phyloP scores from a whole-genome alignment of 257 asterid genomes.

The Forsythia viridissima region DNA sequence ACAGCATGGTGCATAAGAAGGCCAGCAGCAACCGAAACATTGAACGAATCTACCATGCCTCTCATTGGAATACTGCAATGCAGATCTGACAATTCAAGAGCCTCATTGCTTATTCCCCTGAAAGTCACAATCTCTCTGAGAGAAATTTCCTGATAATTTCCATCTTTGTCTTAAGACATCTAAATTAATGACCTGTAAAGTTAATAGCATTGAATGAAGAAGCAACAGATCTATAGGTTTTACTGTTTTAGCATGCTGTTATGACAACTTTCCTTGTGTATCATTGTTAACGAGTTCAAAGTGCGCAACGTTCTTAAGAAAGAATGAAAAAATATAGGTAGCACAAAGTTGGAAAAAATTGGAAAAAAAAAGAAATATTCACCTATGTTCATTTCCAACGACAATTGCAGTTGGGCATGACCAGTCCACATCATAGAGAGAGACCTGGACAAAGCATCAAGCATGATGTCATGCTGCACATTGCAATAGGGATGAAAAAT shows the following conservation, averaged over 20 bases:
- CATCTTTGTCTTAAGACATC: neutral
- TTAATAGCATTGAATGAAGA: neutral
- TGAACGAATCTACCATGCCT: constrained; percentile 97
- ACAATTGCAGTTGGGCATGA: constrained; percentile 89
- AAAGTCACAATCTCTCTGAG: constrained; percentile 26
- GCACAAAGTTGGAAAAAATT: constrained; percentile 17
- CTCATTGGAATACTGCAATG: constrained; percentile 93
- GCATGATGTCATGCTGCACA: neutral
- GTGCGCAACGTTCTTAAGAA: neutral
- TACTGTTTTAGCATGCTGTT: neutral
- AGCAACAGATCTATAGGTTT: neutral
- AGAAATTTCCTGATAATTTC: constrained; percentile 8
- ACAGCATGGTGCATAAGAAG: constrained; percentile 95
- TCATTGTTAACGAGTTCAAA: neutral
- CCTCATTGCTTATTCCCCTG: constrained; percentile 90
- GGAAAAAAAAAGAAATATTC: constrained; percentile 14
- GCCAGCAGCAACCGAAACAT: constrained; percentile 98
- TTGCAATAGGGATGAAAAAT: neutral
- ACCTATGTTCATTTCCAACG: constrained; percentile 89
- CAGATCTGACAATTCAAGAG: constrained; percentile 77
- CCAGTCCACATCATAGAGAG: constrained; percentile 91
- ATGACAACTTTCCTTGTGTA: neutral
- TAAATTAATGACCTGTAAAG: neutral
- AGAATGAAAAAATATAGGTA: neutral
- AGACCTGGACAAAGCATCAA: constrained; percentile 56